A percentile compares a stretch with the other conserved stretches of the same genome.
Conservation (phyloP, 768 basidiomycete genomes). For the Amanita pseudoporphyria region DNA sequence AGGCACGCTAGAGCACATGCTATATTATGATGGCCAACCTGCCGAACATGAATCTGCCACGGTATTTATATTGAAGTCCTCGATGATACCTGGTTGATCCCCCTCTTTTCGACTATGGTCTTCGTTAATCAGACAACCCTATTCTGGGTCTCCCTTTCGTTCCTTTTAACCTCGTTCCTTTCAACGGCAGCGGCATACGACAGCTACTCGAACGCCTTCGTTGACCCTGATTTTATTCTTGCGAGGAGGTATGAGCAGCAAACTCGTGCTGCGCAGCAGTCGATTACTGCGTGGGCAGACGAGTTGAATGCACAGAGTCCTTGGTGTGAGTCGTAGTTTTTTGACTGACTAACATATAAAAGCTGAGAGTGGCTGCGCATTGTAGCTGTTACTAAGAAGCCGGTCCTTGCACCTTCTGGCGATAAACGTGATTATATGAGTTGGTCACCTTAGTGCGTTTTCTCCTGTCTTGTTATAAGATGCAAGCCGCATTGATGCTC, state of each 20-base stretch:
- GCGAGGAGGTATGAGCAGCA: conserved; percentile 28
- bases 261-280: conserved; percentile 35
- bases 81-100: too few species aligned
- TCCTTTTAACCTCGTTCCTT: conserved; percentile 12
- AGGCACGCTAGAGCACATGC: too few species aligned
- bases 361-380: background rate
- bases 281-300: conserved; percentile 39
- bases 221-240: conserved; percentile 41
- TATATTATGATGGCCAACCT: too few species aligned
- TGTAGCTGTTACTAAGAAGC: conserved; percentile 43
- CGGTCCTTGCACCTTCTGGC: conserved; percentile 38
- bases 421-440: conserved; percentile 58
- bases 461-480: background rate
- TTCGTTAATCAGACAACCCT: too few species aligned
- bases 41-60: too few species aligned
- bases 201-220: conserved; percentile 46
- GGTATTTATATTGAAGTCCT: too few species aligned
- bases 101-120: too few species aligned
- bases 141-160: conserved; percentile 7
- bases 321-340: conserved; percentile 37
- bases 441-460: conserved; percentile 57
- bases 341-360: background rate
- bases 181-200: conserved; percentile 18
- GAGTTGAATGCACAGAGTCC: conserved; percentile 32
- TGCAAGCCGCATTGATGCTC: background rate